These are phyloP conservation scores for Cicer cuneatum DNA, from an alignment of 306 rosid genomes.

Conservation along the genomic window DNA sequence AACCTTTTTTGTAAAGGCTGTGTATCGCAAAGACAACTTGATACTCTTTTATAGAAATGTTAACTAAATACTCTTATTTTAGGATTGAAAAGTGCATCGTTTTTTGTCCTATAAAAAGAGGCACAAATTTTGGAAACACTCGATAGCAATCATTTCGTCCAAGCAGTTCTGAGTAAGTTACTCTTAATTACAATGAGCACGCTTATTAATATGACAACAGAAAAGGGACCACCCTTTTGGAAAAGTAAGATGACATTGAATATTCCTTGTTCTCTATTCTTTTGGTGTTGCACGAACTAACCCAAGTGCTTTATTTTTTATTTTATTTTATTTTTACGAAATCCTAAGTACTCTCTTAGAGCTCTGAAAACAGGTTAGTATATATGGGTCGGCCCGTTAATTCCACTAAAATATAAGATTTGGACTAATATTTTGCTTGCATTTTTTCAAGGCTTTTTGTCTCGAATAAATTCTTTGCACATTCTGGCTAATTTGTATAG, in stretches of 20 bases:
- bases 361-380: no score
- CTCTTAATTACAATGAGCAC: not conserved
- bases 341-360: no score
- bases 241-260: not conserved
- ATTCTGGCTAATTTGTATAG: no score
- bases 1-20: not conserved
- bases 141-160: not conserved
- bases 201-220: slow-evolving; percentile 2
- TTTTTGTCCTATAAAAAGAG: not conserved
- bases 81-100: not conserved
- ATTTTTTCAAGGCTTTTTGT: no score
- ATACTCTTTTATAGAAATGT: no score
- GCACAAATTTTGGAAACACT: not conserved
- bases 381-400: no score
- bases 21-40: not conserved
- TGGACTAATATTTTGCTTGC: no score
- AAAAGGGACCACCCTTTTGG: slow-evolving; percentile 16
- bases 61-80: not conserved
- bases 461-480: no score
- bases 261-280: not conserved
- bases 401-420: no score
- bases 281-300: not conserved
- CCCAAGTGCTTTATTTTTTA: no score
- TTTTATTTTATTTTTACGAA: no score
- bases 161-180: not conserved